Percentiles rank a stretch among this genome's conserved stretches.
Evolutionary conservation across 2,329 filamentous ascomycete genomes (phyloP).

Genomic region (Fusarium nelsonii): DNA sequence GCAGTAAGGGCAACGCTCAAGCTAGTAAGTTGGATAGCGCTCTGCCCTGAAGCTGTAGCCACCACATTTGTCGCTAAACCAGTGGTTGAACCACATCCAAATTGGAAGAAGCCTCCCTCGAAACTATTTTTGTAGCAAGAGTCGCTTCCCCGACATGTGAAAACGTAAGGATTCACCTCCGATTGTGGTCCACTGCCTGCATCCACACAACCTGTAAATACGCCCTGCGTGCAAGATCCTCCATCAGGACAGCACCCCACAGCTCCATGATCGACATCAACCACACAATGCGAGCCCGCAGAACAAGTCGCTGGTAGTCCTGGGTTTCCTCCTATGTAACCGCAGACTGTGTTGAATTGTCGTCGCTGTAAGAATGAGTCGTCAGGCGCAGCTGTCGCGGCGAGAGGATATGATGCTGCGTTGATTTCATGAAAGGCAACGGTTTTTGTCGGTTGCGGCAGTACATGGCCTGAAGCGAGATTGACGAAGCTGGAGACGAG

Average conservation of each 20-base stretch:
- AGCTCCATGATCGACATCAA: slow-evolving; percentile 62
- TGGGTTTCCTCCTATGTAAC: slow-evolving; percentile 66
- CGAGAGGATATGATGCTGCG: slow-evolving; percentile 55
- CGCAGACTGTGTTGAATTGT: slow-evolving; percentile 67
- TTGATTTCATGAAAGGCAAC: slow-evolving; percentile 55
- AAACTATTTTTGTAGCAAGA: slow-evolving; percentile 69
- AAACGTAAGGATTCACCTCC: slow-evolving; percentile 68
- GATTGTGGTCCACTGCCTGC: slow-evolving; percentile 62
- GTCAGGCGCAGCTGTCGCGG: slow-evolving; percentile 57
- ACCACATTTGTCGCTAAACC: slow-evolving; percentile 63
- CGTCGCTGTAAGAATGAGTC: slow-evolving; percentile 54
- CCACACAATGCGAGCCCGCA: slow-evolving; percentile 69
- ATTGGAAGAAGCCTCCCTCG: slow-evolving; percentile 68
- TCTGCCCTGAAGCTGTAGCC: slow-evolving; percentile 59
- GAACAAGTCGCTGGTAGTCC: slow-evolving; percentile 68
- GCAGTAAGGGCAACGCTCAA: slow-evolving; percentile 58
- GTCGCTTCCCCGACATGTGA: slow-evolving; percentile 63
- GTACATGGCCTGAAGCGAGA: slow-evolving; percentile 53
- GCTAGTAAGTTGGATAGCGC: slow-evolving; percentile 52
- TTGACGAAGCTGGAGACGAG: slow-evolving; percentile 52
- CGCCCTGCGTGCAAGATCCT: slow-evolving; percentile 64
- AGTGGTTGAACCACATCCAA: slow-evolving; percentile 65
- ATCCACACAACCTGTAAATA: slow-evolving; percentile 71
- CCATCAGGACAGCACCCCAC: slow-evolving; percentile 69
- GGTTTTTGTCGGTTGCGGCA: slow-evolving; percentile 58